These are phyloP conservation scores for Trichopus zeylanicus DNA, from an alignment of 116 monocot genomes.

Conservation along the genomic window DNA sequence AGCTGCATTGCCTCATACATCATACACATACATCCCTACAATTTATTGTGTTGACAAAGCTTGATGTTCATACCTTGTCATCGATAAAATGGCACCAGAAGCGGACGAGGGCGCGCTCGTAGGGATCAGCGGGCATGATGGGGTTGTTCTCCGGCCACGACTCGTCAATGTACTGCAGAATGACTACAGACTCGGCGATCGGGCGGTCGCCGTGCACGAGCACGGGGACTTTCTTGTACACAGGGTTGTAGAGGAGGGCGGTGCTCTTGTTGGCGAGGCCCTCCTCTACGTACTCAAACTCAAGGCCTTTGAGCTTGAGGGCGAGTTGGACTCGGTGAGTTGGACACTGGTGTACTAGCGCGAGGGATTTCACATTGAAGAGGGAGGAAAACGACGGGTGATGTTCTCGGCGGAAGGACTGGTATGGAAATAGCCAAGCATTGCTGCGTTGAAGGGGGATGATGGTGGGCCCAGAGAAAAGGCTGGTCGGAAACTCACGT, in stretches of 20 bases:
- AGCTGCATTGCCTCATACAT: conserved; percentile 49
- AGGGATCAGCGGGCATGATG: conserved; percentile 47
- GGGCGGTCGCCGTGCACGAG: conserved; percentile 55
- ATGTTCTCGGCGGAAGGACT: too few species aligned
- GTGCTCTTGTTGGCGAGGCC: conserved; percentile 54
- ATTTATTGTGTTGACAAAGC: not conserved
- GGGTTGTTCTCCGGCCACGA: conserved; percentile 25
- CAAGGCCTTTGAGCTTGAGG: conserved; percentile 67
- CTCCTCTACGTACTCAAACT: conserved; percentile 71
- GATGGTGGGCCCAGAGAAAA: not conserved
- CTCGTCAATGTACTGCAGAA: conserved; percentile 82
- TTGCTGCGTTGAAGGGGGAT: too few species aligned
- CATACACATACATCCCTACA: too few species aligned
- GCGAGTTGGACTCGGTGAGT: conserved; percentile 82
- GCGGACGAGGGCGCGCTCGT: conserved; percentile 39
- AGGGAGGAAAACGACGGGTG: too few species aligned
- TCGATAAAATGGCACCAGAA: conserved; percentile 78
- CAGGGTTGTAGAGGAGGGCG: conserved; percentile 51
- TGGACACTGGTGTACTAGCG: not conserved
- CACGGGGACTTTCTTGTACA: conserved; percentile 81
- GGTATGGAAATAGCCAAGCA: too few species aligned
- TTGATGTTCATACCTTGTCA: conserved; percentile 44
- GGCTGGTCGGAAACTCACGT: conserved; percentile 1
- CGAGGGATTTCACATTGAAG: not conserved
- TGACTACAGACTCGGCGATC: conserved; percentile 62